Evolutionary conservation across 495 filamentous ascomycete genomes (phyloP).

Genomic region (Penicillium atrosanguineum): DNA sequence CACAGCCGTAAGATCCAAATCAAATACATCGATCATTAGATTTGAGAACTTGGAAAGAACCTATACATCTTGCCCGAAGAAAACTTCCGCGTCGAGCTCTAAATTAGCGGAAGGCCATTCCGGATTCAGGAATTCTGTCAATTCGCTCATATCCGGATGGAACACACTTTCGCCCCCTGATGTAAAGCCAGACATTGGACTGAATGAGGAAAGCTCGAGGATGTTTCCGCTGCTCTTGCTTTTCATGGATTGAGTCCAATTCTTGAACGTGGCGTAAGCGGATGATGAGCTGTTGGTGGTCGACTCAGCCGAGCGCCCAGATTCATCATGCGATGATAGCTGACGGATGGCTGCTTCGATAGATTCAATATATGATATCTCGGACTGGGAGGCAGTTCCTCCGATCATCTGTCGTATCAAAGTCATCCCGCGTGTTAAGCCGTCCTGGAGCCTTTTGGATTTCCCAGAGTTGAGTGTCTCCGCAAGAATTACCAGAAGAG

Average conservation of each 20-base stretch:
- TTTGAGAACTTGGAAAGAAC: neutral
- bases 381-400: constrained; percentile 17
- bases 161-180: constrained; percentile 4
- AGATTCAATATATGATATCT: constrained; percentile 23
- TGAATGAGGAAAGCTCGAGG: constrained; percentile 18
- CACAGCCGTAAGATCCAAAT: too few relatives aligned
- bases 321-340: constrained; percentile 1
- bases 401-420: constrained; percentile 23
- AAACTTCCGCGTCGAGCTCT: constrained; percentile 9
- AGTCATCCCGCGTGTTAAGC: constrained; percentile 15
- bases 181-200: constrained; percentile 10
- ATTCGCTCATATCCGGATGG: constrained; percentile 5
- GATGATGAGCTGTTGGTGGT: constrained; percentile 1
- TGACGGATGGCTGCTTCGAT: constrained; percentile 18
- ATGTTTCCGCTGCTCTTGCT: constrained; percentile 2
- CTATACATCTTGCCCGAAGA: neutral
- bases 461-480: constrained; percentile 34
- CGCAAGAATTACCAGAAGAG: constrained; percentile 47
- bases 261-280: constrained; percentile 21
- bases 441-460: constrained; percentile 9
- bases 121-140: constrained; percentile 10
- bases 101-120: constrained; percentile 10
- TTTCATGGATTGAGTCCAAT: constrained; percentile 23
- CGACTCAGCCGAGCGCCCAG: neutral
- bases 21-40: neutral